A percentile compares a stretch with the other conserved stretches of the same genome.
These are phyloP conservation scores for Pestalotiopsis sp. DNA, from an alignment of 2,329 filamentous ascomycete genomes.

Conservation along the genomic window DNA sequence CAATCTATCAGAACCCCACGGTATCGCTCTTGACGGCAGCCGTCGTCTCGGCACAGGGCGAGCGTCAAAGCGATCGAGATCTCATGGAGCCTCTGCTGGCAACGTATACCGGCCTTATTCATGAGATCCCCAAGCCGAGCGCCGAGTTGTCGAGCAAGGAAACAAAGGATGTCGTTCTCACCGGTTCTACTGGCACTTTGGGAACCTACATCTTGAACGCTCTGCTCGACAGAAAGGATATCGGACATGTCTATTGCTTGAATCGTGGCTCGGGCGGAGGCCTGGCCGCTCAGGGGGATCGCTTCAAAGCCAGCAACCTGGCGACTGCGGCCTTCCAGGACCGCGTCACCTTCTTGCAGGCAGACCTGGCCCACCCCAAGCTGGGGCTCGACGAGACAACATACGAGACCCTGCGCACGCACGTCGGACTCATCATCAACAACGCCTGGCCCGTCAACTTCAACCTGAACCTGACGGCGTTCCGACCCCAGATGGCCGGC, in stretches of 20 bases:
- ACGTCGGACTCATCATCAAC: slow-evolving; percentile 22
- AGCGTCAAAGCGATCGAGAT: slow-evolving; percentile 10
- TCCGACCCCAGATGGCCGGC: slow-evolving; percentile 23
- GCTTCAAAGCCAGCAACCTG: slow-evolving; percentile 13
- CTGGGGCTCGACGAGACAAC: slow-evolving; percentile 18
- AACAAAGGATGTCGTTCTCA: slow-evolving; percentile 22
- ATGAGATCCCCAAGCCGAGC: neutral
- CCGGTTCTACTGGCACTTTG: slow-evolving; percentile 26
- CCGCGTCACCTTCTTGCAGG: slow-evolving; percentile 22
- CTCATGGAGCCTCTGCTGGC: slow-evolving; percentile 12
- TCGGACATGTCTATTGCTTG: slow-evolving; percentile 27
- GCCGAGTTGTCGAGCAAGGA: too few relatives aligned
- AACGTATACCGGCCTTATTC: slow-evolving; percentile 8
- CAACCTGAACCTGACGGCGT: slow-evolving; percentile 19
- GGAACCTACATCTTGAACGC: slow-evolving; percentile 22
- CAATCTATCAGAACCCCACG: slow-evolving; percentile 18
- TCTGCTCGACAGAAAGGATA: slow-evolving; percentile 15
- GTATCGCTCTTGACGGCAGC: slow-evolving; percentile 16
- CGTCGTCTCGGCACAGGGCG: slow-evolving; percentile 4
- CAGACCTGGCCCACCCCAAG: slow-evolving; percentile 17
- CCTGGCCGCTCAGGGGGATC: slow-evolving; percentile 2
- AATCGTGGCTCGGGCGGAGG: slow-evolving; percentile 24
- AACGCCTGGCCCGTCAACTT: slow-evolving; percentile 27
- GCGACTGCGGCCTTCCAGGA: slow-evolving; percentile 3
- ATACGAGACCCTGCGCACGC: slow-evolving; percentile 15